These are phyloP conservation scores for Clitocybe nebularis DNA, from an alignment of 1,284 basidiomycete species.

Conservation along the genomic window DNA sequence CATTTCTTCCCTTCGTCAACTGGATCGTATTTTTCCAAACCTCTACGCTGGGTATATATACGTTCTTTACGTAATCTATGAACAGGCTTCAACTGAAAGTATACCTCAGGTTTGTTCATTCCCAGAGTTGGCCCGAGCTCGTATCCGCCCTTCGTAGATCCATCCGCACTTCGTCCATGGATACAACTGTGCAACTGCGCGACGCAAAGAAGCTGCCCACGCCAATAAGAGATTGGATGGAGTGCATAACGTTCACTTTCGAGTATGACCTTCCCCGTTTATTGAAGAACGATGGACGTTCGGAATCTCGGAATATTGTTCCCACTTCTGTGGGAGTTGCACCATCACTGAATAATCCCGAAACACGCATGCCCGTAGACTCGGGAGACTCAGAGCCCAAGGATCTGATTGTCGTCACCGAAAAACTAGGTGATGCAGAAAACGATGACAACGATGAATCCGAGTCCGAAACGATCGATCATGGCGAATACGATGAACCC, in stretches of 20 bases:
- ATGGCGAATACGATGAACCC: background rate
- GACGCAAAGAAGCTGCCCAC: constrained; percentile 6
- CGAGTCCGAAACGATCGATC: constrained; percentile 7
- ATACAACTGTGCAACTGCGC: constrained; percentile 37
- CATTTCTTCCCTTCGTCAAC: constrained; percentile 21
- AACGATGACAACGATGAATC: background rate
- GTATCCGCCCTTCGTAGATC: constrained; percentile 26
- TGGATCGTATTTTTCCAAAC: constrained; percentile 21
- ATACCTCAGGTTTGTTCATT: constrained; percentile 31
- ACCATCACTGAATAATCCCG: too few relatives aligned
- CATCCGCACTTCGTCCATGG: constrained; percentile 23
- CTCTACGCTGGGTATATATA: too few relatives aligned
- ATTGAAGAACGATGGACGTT: too few relatives aligned
- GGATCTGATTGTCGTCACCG: background rate
- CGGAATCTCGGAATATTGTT: too few relatives aligned
- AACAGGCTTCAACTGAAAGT: background rate
- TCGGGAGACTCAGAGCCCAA: background rate
- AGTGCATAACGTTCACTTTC: too few relatives aligned
- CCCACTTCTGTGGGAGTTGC: too few relatives aligned
- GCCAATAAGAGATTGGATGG: too few relatives aligned
- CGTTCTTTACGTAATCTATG: constrained; percentile 2
- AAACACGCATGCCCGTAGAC: too few relatives aligned
- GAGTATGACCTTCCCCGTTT: too few relatives aligned
- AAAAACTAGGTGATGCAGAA: background rate
- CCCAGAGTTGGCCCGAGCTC: constrained; percentile 31